phyloP scores from a whole-genome alignment of 73 alveolate species.

The Paraurostyla sp. region DNA sequence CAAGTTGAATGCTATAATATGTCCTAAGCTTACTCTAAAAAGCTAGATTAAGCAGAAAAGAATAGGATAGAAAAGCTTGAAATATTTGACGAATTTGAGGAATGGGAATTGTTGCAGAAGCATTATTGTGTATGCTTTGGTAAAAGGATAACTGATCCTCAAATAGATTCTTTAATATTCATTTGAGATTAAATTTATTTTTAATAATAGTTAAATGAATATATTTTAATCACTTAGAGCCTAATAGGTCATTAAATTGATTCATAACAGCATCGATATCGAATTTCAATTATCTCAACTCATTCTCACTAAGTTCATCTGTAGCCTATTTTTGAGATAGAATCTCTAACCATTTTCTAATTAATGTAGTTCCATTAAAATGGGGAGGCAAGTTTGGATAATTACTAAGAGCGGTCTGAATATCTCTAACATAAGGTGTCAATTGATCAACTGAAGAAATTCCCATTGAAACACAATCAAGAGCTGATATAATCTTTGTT shows the following conservation, averaged over 20 bases:
- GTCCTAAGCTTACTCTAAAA: slow-evolving; percentile 79
- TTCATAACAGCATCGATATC: slow-evolving; percentile 52
- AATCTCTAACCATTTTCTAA: slow-evolving; percentile 41
- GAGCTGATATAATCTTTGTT: slow-evolving; percentile 53
- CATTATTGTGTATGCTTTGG: slow-evolving; percentile 92
- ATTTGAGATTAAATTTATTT: background rate
- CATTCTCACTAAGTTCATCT: slow-evolving; percentile 53
- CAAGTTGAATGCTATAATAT: slow-evolving; percentile 81
- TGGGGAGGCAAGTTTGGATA: slow-evolving; percentile 63
- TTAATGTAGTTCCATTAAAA: slow-evolving; percentile 31
- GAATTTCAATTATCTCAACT: slow-evolving; percentile 55
- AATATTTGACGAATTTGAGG: slow-evolving; percentile 98
- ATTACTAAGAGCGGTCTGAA: slow-evolving; percentile 6
- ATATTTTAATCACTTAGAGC: background rate
- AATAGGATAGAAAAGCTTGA: slow-evolving; percentile 90
- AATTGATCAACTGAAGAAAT: slow-evolving; percentile 26
- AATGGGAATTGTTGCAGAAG: slow-evolving; percentile 89
- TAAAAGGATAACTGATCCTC: slow-evolving; percentile 73
- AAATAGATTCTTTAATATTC: slow-evolving; percentile 3
- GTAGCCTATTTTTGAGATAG: slow-evolving; percentile 38
- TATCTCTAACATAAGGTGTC: slow-evolving; percentile 60
- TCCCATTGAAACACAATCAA: slow-evolving; percentile 35
- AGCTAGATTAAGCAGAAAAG: slow-evolving; percentile 84
- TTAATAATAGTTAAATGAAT: background rate
- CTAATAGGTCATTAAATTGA: slow-evolving; percentile 13